A percentile compares a stretch with the other conserved stretches of the same genome.
Conservation (phyloP, 1,284 basidiomycete species). For the Cutaneotrichosporon cyanovorans region DNA sequence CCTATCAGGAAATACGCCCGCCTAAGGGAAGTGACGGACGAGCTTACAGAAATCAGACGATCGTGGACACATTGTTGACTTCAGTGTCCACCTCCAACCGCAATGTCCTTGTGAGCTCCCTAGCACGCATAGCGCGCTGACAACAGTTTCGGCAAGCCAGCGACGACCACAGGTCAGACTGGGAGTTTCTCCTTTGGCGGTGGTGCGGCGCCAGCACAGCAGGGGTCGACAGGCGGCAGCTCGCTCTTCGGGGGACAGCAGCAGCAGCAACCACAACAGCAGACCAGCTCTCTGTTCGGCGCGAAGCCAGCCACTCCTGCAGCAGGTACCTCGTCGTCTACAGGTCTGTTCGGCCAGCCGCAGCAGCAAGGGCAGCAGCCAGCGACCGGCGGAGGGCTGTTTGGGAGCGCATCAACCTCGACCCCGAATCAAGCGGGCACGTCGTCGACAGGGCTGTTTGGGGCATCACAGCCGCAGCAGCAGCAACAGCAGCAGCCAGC, state of each 20-base stretch:
- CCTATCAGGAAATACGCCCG: background rate
- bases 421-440: constrained; percentile 3
- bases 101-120: constrained; percentile 3
- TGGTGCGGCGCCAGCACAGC: constrained; percentile 20
- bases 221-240: no score
- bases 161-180: constrained; percentile 1
- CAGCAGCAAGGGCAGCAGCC: constrained; percentile 10
- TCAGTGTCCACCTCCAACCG: background rate
- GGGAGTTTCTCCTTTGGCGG: constrained; percentile 29
- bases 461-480: no score
- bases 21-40: no score
- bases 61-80: no score
- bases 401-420: constrained; percentile 3
- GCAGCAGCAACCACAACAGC: constrained; percentile 7
- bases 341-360: background rate
- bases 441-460: no score
- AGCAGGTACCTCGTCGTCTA: no score
- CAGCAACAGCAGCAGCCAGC: no score
- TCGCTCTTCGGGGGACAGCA: no score
- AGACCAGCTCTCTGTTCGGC: background rate
- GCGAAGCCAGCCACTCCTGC: no score
- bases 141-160: background rate
- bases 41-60: no score
- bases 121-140: background rate
- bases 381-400: constrained; percentile 6